phyloP scores from a whole-genome alignment of 1,284 basidiomycete species.

The Leucoagaricus sp. region DNA sequence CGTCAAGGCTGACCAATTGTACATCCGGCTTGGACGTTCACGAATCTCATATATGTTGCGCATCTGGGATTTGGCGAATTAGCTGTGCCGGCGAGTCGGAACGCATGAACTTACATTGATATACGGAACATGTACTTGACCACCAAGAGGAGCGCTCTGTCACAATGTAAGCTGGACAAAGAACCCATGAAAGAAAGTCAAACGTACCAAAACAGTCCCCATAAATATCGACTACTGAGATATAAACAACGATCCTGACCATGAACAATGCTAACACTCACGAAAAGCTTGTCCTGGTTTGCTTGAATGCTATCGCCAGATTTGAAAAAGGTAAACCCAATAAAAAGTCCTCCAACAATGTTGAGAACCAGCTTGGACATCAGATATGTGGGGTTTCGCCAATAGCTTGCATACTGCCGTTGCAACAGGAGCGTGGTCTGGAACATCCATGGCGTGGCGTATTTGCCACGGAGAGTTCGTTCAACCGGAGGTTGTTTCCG shows the following conservation, averaged over 20 bases:
- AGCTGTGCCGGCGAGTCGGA: neutral
- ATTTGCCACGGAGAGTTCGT: conserved; percentile 36
- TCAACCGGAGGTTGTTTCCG: conserved; percentile 35
- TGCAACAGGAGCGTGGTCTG: conserved; percentile 49
- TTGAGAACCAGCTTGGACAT: conserved; percentile 64
- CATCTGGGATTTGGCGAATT: too few species aligned
- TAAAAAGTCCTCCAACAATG: conserved; percentile 54
- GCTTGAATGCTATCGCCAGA: conserved; percentile 61
- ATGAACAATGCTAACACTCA: conserved; percentile 21
- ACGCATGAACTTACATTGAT: conserved; percentile 31
- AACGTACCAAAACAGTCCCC: conserved; percentile 40
- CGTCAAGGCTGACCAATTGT: conserved; percentile 79
- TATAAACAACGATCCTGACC: neutral
- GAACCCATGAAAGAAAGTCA: neutral
- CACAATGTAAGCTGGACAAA: conserved; percentile 13
- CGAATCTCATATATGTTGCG: conserved; percentile 71
- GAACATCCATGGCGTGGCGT: conserved; percentile 48
- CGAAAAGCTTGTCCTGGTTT: conserved; percentile 77
- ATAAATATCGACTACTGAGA: conserved; percentile 45
- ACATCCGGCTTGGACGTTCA: conserved; percentile 74
- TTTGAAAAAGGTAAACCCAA: conserved; percentile 71
- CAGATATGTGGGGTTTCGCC: conserved; percentile 69
- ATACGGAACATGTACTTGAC: conserved; percentile 58
- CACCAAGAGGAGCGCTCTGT: conserved; percentile 45
- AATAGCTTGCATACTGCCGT: conserved; percentile 57